Evolutionary conservation across 2,329 filamentous ascomycete genomes (phyloP).

Genomic region (Cladosporium colombiae): DNA sequence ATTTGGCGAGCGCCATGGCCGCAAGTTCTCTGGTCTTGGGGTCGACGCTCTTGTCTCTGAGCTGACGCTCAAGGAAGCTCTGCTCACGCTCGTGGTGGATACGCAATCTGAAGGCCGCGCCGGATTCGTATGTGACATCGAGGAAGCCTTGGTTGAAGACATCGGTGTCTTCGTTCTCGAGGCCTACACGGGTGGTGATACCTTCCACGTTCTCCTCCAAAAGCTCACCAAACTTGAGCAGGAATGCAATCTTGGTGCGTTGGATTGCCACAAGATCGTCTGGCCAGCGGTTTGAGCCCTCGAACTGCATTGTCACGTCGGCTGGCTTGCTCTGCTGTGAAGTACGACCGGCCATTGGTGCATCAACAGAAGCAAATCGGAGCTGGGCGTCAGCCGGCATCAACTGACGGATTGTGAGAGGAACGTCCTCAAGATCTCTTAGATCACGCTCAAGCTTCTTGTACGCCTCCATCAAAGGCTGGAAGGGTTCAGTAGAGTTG

Average conservation of each 20-base stretch:
- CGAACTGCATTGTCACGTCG: constrained; percentile 84
- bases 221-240: constrained; percentile 70
- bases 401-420: constrained; percentile 81
- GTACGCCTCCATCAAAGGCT: constrained; percentile 69
- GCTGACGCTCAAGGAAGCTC: constrained; percentile 72
- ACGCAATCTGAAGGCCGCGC: constrained; percentile 76
- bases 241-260: constrained; percentile 87
- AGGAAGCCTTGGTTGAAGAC: constrained; percentile 78
- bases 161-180: constrained; percentile 72
- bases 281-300: constrained; percentile 90
- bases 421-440: constrained; percentile 76
- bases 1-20: constrained; percentile 66
- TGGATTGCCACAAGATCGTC: constrained; percentile 90
- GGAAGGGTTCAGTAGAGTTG: constrained; percentile 58
- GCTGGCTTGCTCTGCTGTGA: constrained; percentile 55
- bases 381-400: constrained; percentile 71
- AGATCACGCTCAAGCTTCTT: constrained; percentile 73
- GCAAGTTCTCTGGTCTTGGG: constrained; percentile 67
- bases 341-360: constrained; percentile 52
- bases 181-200: constrained; percentile 69
- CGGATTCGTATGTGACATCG: constrained; percentile 73
- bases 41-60: constrained; percentile 71
- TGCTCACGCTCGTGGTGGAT: constrained; percentile 89
- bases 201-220: constrained; percentile 63
- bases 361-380: constrained; percentile 67